Base-by-base conservation (phyloP, 371 early-diverging fungal species). In the Blakeslea trispora region DNA sequence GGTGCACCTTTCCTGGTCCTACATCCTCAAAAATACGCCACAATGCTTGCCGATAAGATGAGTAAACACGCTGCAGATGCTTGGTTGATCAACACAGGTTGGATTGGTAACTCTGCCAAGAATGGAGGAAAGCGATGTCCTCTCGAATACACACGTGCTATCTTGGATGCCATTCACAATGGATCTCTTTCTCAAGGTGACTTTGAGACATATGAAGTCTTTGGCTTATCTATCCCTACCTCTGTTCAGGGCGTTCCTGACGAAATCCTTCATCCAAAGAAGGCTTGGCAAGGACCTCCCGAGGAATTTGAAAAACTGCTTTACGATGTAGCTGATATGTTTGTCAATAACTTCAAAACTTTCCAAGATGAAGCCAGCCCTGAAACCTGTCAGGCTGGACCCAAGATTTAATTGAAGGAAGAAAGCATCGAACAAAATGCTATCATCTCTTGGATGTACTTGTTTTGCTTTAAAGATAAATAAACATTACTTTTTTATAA, bases 21-120 rank as follows among this genome's bases (percentile, higher is more conserved):
- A 81, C 98, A 98, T 78, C 98, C 98, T 41, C 89, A 89, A 68
- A 91, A 91, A 69, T 98, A 98, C 77, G 98, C 98, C 22, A 85
- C 87, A 64, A 98, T 97, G 97, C 79, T 98, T 45, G 96, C 97
- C 13, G 87, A 92, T 43, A 94, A 96, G 87, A 95, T 98, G 86
- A 71, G 82, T 60, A 50, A 90, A 50, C 92, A 97, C 83, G 78
- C 85, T 66, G 91, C 91, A 48, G 79, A 92, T 71, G 97, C 91
- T 21, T 98, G 97, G 97, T 80, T 98, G 71, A 89, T 98, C 82
- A 98, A 98, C 88, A 98, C 98, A 43, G 98, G 98, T 47, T 98
- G 98, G 97, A 91, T 82, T 69, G 96, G 97, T 68, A 97, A 97
- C 50, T 83, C 86, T 6, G 95, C 93, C 6, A 37, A 37, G 37